Evolutionary conservation across 2,329 filamentous ascomycete genomes (phyloP).

Genomic region (Thelonectria blattea): DNA sequence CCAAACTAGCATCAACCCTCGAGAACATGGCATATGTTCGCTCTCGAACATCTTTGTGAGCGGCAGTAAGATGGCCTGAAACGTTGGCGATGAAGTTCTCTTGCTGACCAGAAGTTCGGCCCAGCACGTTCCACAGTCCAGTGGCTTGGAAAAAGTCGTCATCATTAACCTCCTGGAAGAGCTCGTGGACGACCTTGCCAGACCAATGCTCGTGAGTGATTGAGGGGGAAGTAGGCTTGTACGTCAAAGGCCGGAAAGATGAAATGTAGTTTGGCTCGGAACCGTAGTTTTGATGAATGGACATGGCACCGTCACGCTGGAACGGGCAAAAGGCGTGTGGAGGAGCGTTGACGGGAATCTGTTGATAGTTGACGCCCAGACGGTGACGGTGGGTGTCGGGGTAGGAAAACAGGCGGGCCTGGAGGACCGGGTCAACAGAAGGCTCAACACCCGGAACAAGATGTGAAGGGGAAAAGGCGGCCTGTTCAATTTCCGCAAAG

Average conservation of each 20-base stretch:
- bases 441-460: slow-evolving; percentile 69
- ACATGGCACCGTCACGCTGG: slow-evolving; percentile 76
- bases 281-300: slow-evolving; percentile 69
- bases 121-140: slow-evolving; percentile 56
- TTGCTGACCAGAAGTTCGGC: slow-evolving; percentile 60
- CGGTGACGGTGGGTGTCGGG: slow-evolving; percentile 73
- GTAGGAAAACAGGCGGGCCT: slow-evolving; percentile 66
- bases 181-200: slow-evolving; percentile 50
- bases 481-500: slow-evolving; percentile 68
- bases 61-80: slow-evolving; percentile 60
- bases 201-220: slow-evolving; percentile 56
- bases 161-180: slow-evolving; percentile 53
- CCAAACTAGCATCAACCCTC: slow-evolving; percentile 60
- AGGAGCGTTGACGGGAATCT: slow-evolving; percentile 67
- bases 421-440: slow-evolving; percentile 66
- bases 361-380: slow-evolving; percentile 69
- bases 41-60: slow-evolving; percentile 60
- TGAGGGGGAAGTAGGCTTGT: slow-evolving; percentile 49
- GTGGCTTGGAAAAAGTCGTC: slow-evolving; percentile 58
- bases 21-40: slow-evolving; percentile 67
- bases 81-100: slow-evolving; percentile 67
- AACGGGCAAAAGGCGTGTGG: slow-evolving; percentile 67
- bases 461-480: slow-evolving; percentile 68
- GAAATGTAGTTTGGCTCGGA: slow-evolving; percentile 64
- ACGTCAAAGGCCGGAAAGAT: slow-evolving; percentile 53